Evolutionary conservation across 352 stramenopile species (phyloP), one percentile per base, ranked within the genome.

Genomic region (Aphanomyces cochlioides): DNA sequence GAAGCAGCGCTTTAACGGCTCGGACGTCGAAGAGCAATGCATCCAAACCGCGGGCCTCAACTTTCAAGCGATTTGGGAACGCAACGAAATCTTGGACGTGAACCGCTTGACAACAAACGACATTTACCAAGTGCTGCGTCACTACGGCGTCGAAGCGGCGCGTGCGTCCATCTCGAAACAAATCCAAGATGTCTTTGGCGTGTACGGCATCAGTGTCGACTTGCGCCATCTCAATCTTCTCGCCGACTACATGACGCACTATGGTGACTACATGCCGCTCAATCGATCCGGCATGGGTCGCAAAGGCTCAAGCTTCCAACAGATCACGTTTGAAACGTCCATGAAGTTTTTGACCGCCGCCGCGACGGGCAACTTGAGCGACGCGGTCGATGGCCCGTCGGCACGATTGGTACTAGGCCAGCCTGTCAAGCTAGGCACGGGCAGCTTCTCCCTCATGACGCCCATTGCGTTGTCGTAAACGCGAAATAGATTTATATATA

Each of bases 301-400:
- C 73, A 95, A 96, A 74, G 93, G 90, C 63, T 99, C 94, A 40
- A 88, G 96, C 28, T 97, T 99, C 75, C 87, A 99, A 75, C 96
- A 99, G 81, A 99, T 99, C 90, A 99, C 96, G 79, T 99, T 99
- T 80, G 98, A 99, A 83, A 99, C 97, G 45, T 99, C 97, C 36
- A 97, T 97, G 72, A 95, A 97, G 45, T 99, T 99, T 78, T 82
- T 99, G 67, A 98, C 95, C 8, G 83, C 98, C 67, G 97, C 97
- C 28, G 96, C 97, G 50, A 73, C 99, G 13, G 87, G 91, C 57
- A 86, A 88, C 34, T 75, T 94, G 13, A 84, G 81, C 66, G 97
- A 99, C 75, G 76, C 85, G 50, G 83, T 99, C 54, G 88, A 96
- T 70, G 97, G 88, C 68, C 93, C 97, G 37, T 99, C 95, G 69